Conservation (phyloP, 2,329 filamentous ascomycete genomes). For the Penicillium janthinellum region DNA sequence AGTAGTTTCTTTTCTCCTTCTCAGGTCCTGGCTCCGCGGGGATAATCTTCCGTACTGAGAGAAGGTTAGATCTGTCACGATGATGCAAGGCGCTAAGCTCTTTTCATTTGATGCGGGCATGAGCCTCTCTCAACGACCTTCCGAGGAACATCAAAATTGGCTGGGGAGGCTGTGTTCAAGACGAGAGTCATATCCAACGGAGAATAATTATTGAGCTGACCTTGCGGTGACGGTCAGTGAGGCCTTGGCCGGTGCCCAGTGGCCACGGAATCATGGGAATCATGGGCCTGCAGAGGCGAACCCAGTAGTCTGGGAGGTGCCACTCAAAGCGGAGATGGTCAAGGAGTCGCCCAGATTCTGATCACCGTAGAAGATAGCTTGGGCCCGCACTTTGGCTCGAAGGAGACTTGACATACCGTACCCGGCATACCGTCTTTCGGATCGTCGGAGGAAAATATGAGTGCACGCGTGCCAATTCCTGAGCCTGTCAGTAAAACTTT, state of each 20-base stretch:
- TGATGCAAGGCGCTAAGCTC: not conserved
- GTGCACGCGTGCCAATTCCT: not conserved
- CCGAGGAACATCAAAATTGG: too few species aligned
- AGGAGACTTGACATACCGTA: not conserved
- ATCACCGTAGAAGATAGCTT: not conserved
- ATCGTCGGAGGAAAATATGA: not conserved
- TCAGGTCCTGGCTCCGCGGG: not conserved
- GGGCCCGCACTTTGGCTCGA: not conserved
- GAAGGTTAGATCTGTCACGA: not conserved
- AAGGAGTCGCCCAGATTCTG: not conserved
- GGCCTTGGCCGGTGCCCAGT: too few species aligned
- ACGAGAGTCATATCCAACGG: not conserved
- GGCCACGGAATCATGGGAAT: not conserved
- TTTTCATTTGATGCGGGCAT: not conserved
- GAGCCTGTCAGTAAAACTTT: not conserved
- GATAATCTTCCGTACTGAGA: not conserved
- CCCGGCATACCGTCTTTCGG: not conserved
- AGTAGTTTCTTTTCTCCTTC: not conserved
- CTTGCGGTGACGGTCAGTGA: constrained; percentile 2
- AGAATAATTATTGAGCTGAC: not conserved
- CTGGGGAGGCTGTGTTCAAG: not conserved
- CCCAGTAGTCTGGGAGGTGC: constrained; percentile 11
- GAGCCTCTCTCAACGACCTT: not conserved
- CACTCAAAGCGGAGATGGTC: constrained; percentile 16
- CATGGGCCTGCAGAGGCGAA: constrained; percentile 2